phyloP scores from a whole-genome alignment of 495 filamentous ascomycete genomes.

The Penicillium canescens region DNA sequence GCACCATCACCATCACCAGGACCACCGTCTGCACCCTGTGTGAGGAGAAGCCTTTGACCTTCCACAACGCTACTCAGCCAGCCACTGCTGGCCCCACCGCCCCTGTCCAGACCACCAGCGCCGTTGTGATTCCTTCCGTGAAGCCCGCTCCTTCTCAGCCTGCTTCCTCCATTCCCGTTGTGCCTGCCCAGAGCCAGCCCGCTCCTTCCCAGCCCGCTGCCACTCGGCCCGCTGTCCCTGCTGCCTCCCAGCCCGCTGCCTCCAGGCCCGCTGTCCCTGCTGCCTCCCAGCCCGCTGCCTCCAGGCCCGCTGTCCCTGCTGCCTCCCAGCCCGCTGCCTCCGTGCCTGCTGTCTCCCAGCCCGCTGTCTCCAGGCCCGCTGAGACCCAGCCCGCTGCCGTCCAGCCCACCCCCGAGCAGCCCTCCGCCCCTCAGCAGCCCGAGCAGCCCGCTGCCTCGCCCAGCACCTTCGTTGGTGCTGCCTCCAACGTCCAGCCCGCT shows the following conservation, averaged over 20 bases:
- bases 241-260: constrained; percentile 7
- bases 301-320: constrained; percentile 8
- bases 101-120: neutral
- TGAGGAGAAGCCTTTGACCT: constrained; percentile 27
- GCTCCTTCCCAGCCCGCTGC: constrained; percentile 3
- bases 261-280: constrained; percentile 8
- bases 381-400: neutral
- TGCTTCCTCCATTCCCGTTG: constrained; percentile 1
- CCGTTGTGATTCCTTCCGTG: constrained; percentile 3
- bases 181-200: constrained; percentile 5
- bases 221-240: constrained; percentile 7
- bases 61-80: constrained; percentile 26
- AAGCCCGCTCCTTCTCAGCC: neutral
- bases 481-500: constrained; percentile 34
- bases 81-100: constrained; percentile 6
- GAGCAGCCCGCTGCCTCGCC: constrained; percentile 9
- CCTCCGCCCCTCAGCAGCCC: constrained; percentile 3
- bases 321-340: constrained; percentile 2
- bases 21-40: constrained; percentile 28
- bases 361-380: neutral
- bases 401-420: constrained; percentile 5
- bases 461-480: constrained; percentile 35
- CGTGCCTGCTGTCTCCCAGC: neutral
- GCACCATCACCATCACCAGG: constrained; percentile 38
- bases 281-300: constrained; percentile 13